These are phyloP conservation scores for Cyphellophora europaea DNA, from an alignment of 2,329 filamentous ascomycete species.

Conservation along the genomic window DNA sequence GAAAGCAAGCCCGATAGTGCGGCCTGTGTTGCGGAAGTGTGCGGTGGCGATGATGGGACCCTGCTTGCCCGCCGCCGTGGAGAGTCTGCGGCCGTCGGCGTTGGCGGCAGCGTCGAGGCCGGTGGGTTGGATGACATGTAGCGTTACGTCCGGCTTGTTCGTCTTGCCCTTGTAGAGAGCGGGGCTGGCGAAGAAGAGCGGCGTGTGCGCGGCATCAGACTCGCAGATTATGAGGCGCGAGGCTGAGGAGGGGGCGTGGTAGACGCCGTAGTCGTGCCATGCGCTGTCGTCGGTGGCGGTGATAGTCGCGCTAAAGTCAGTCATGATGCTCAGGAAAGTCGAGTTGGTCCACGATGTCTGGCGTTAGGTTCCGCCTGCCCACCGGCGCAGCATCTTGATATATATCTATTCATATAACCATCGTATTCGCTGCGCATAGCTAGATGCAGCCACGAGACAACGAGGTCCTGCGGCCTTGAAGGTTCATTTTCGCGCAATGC, in stretches of 20 bases:
- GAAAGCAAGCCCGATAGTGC: not conserved
- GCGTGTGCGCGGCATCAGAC: not conserved
- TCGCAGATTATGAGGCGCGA: not conserved
- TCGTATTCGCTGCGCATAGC: too few species aligned
- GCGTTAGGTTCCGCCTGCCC: too few species aligned
- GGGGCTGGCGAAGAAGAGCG: not conserved
- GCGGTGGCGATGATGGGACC: not conserved
- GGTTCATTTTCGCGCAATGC: too few species aligned
- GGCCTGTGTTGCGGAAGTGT: not conserved
- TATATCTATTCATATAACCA: too few species aligned
- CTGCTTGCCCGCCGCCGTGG: not conserved
- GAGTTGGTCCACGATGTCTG: too few species aligned
- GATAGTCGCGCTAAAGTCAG: not conserved
- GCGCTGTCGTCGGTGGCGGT: not conserved
- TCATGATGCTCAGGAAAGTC: too few species aligned
- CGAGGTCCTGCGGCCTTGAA: too few species aligned
- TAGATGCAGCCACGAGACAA: too few species aligned
- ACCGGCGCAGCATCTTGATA: too few species aligned
- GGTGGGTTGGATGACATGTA: not conserved
- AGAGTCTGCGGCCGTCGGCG: constrained; percentile 2
- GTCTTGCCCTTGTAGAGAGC: not conserved
- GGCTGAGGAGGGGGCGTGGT: not conserved
- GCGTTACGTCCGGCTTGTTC: not conserved
- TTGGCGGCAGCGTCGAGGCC: not conserved
- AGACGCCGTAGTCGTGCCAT: not conserved